Evolutionary conservation across 2,329 filamentous ascomycete genomes (phyloP), one percentile per base, ranked within the genome.

Genomic region (Botrytis tulipae): DNA sequence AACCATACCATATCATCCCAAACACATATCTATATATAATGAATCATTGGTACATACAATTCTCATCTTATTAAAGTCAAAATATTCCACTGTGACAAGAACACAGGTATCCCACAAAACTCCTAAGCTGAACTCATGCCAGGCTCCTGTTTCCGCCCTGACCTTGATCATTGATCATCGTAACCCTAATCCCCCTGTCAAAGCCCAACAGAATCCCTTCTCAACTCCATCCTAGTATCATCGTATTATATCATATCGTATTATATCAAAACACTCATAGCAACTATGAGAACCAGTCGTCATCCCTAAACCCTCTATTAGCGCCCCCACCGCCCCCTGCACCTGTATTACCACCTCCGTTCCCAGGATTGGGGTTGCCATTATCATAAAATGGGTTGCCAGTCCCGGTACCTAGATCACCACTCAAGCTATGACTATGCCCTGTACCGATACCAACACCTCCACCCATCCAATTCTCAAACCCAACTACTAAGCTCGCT

Each of bases 401-500:
- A 18, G 35, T n/a, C 25, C 35, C 48, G 6, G 35, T 35, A 14
- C 48, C 48, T 16, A 66, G 22, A 57, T 42, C 70, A 16, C 60
- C 44, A 54, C 37, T 37, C n/a, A 51, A 25, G 37, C 61, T 29
- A 32, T 65, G 46, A 29, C 59, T 29, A 37, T 40, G 57, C n/a
- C 29, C 40, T 2, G 40, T 40, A 46, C 35, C 42, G 35, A 60
- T 20, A 29, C 35, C 25, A 25, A 25, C n/a, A 59, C 70, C 46
- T 10, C 60, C 70, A 7, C 73, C 76, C 71, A 83, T 83, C 89
- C 90, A 92, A 72, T 89, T 90, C 40, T 87, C 90, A 75, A 92
- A 88, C 1, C 89, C 90, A 6, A 87, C 80, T 0, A 87, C 89
- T 6, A 92, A 82, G 68, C 87, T 86, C 29, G 84, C 86, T 77